Evolutionary conservation across 164 flowering plant genomes (phyloP), one percentile per base, ranked within the genome.

Genomic region (Protea cynaroides): DNA sequence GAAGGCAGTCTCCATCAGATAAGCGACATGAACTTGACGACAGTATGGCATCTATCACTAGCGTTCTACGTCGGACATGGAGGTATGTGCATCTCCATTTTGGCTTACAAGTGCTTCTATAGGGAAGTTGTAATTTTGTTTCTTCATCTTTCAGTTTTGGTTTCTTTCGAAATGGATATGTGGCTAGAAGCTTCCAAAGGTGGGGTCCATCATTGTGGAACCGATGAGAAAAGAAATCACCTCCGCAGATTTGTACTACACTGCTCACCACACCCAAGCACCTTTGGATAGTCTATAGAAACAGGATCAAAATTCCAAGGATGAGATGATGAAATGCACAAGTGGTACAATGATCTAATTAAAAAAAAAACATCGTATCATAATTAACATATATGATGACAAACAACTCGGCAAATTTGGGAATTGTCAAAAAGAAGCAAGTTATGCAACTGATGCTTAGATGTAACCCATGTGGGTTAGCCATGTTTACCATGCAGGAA

Each of bases 161-260:
- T 59, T 77, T 84, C 43, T 64, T 80, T 37, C 65, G 77, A 64
- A 85, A 85, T 1, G 92, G 91, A 17, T 92, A 85, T 24, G 87
- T 66, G 52, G 72, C 74, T 12, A 95, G 79, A 47, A 91, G 83
- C 66, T 79, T 89, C 97, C 97, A 95, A 75, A 95, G 79, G 78
- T 86, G 92, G 52, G 70, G n/a, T 0, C 99, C 97, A 60, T 95
- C 99, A 14, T 70, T 79, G 58, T 79, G 76, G 74, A 95, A 89
- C 29, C 99, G 87, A 4, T 96, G 96, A 36, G 89, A 63, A 71
- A 95, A 95, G 84, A 95, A 95, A 70, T 89, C 95, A 52, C 99
- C 99, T 25, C 97, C 97, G 58, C 92, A 84, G 25, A 83, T 80
- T 70, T 80, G 82, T 50, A 95, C 82, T 1, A 75, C 80, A 23